Conservation (phyloP, 305 asterid genomes). For the Coffea humblotiana region DNA sequence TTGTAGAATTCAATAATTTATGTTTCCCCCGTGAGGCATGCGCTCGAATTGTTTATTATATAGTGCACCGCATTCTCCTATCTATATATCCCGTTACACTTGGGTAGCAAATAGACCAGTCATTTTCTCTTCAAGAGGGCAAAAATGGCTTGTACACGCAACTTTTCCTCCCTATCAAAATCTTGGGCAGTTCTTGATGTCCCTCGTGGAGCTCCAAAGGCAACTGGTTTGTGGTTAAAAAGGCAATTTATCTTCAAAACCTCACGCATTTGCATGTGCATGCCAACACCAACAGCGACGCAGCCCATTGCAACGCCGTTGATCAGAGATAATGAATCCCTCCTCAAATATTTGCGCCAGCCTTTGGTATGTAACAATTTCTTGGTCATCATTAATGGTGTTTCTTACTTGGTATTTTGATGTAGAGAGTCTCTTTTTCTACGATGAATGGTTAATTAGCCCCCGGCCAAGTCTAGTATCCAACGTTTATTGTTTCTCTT, state of each 20-base stretch:
- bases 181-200: neutral
- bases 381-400: too few relatives aligned
- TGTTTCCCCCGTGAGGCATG: neutral
- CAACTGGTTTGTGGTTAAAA: neutral
- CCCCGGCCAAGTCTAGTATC: too few relatives aligned
- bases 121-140: neutral
- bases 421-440: too few relatives aligned
- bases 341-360: constrained; percentile 31
- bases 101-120: neutral
- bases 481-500: too few relatives aligned
- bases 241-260: constrained; percentile 4
- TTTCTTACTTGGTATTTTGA: neutral
- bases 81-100: neutral
- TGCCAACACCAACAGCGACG: constrained; percentile 6
- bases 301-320: constrained; percentile 18
- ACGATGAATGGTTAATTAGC: too few relatives aligned
- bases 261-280: constrained; percentile 18
- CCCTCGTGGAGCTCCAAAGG: neutral
- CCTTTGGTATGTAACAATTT: constrained; percentile 23
- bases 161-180: neutral
- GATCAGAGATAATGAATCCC: constrained; percentile 23
- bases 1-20: too few relatives aligned
- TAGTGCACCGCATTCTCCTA: neutral
- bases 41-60: neutral
- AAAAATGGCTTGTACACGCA: constrained; percentile 9